Conservation (phyloP, 2,329 filamentous ascomycete genomes). For the Elsinoe fawcettii region DNA sequence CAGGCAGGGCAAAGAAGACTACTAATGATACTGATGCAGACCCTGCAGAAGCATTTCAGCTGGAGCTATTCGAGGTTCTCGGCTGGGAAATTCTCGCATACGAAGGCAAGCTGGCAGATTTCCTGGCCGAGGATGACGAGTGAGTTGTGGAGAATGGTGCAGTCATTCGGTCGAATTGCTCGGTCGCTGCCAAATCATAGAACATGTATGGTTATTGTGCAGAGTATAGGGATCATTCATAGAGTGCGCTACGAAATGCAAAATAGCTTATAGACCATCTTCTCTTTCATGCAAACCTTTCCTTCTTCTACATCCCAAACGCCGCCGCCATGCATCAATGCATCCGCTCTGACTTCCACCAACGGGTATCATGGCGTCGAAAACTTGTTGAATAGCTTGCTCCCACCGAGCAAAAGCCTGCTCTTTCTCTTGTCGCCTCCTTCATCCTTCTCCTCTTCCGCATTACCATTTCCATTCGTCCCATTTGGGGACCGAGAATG, state of each 20-base stretch:
- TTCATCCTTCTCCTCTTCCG: slow-evolving; percentile 12
- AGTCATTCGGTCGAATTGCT: not conserved
- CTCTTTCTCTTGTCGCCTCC: slow-evolving; percentile 7
- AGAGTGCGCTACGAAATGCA: not conserved
- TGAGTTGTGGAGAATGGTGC: not conserved
- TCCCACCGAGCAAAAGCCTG: slow-evolving; percentile 2
- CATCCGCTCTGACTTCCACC: not conserved
- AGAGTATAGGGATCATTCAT: not conserved
- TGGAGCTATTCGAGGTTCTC: not conserved
- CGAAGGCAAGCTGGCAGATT: slow-evolving; percentile 9
- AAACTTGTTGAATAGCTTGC: slow-evolving; percentile 8
- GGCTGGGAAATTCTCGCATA: slow-evolving; percentile 12
- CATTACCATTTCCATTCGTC: not conserved
- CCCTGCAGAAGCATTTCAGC: not conserved
- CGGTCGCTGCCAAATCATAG: not conserved
- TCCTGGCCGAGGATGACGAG: not conserved
- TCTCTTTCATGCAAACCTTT: not conserved
- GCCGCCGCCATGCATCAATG: slow-evolving; percentile 12
- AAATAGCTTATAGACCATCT: not conserved
- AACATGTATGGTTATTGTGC: not conserved
- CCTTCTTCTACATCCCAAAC: not conserved
- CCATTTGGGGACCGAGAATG: not conserved
- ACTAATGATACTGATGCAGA: too few relatives aligned
- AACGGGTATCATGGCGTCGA: not conserved
- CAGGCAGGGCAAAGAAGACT: not conserved